These are phyloP conservation scores for Saturnispora bothae DNA, from an alignment of 805 yeast genomes.

Conservation along the genomic window DNA sequence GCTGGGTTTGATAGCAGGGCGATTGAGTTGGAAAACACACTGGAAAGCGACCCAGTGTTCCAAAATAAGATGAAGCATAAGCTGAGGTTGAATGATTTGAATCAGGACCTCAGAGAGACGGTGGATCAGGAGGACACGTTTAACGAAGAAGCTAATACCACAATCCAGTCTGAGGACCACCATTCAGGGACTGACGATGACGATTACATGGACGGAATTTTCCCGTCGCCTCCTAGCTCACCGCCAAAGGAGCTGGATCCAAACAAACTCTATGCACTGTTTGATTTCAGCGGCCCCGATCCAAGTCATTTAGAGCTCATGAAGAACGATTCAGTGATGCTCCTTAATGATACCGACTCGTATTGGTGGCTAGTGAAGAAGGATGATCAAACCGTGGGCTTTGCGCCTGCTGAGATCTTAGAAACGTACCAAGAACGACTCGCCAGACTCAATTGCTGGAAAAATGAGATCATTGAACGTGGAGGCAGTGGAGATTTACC, in stretches of 20 bases:
- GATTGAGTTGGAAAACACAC: conserved; percentile 13
- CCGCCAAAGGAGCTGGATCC: conserved; percentile 82
- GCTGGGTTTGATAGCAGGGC: not conserved
- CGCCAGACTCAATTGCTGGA: conserved; percentile 86
- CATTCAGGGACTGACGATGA: conserved; percentile 17
- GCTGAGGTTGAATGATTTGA: not conserved
- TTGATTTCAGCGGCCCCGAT: conserved; percentile 85
- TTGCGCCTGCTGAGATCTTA: conserved; percentile 91
- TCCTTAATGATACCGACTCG: conserved; percentile 80
- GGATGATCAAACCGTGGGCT: conserved; percentile 49
- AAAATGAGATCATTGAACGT: conserved; percentile 64
- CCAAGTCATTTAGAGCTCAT: conserved; percentile 77
- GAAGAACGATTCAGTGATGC: conserved; percentile 72
- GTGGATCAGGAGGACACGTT: not conserved
- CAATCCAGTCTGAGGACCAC: conserved; percentile 2
- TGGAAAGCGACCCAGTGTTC: conserved; percentile 18
- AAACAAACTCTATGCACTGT: conserved; percentile 72
- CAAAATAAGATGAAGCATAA: conserved; percentile 8
- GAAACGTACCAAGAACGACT: conserved; percentile 87
- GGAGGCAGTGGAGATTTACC: conserved; percentile 15
- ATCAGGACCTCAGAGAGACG: not conserved
- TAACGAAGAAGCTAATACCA: conserved; percentile 6
- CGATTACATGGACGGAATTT: conserved; percentile 31
- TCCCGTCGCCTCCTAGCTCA: conserved; percentile 61
- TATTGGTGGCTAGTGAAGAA: conserved; percentile 92